Evolutionary conservation across 306 rosid genomes (phyloP).

Genomic region (Dalbergia cultrata): DNA sequence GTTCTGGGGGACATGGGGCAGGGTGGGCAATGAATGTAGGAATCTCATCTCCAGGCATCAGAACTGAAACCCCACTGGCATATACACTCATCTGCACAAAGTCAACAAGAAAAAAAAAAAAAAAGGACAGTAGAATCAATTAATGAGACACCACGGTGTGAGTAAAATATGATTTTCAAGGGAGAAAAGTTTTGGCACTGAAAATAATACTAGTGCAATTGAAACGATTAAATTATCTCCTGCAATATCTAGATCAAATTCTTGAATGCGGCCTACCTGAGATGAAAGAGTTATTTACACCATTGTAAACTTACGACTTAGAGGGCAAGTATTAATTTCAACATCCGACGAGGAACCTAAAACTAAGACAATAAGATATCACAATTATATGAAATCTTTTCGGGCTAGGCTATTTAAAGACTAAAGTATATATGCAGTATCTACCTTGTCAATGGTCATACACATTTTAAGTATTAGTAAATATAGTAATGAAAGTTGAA

Average conservation of each 20-base stretch:
- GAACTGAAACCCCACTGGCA: slow-evolving; percentile 78
- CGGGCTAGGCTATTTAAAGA: not conserved
- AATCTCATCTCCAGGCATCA: slow-evolving; percentile 92
- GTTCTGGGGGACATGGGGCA: slow-evolving; percentile 69
- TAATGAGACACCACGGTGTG: not conserved
- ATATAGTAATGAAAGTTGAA: no score
- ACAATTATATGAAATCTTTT: not conserved
- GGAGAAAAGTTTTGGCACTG: no score
- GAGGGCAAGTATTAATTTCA: not conserved
- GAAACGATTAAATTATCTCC: no score
- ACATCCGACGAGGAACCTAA: not conserved
- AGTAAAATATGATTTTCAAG: not conserved
- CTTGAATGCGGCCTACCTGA: not conserved
- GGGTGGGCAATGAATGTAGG: slow-evolving; percentile 93
- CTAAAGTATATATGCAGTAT: not conserved
- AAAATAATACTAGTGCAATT: no score
- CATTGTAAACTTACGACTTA: not conserved
- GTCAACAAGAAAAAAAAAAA: not conserved
- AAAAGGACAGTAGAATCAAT: not conserved
- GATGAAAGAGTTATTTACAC: slow-evolving; percentile 10
- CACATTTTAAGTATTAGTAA: no score
- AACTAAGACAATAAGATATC: not conserved
- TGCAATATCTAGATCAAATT: not conserved
- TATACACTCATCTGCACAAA: slow-evolving; percentile 83
- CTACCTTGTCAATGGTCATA: not conserved